Percentiles rank a stretch among this genome's conserved stretches.
Evolutionary conservation across 371 early-diverging fungal species (phyloP).

Genomic region (Smittium culicis): DNA sequence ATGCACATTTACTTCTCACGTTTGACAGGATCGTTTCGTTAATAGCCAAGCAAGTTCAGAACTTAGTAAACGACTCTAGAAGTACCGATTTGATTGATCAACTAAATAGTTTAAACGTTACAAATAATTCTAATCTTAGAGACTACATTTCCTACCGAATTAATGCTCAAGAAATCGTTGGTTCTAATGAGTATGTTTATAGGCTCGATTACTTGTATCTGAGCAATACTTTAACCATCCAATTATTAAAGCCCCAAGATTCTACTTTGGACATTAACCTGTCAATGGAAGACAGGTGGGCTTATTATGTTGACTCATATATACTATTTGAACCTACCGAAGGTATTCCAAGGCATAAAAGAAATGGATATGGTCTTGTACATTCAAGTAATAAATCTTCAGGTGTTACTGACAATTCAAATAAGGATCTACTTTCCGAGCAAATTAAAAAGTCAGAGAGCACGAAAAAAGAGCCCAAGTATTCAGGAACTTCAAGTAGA

Average conservation of each 20-base stretch:
- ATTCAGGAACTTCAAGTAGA: constrained; percentile 9
- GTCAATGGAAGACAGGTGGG: constrained; percentile 79
- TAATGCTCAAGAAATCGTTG: constrained; percentile 60
- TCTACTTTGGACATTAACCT: constrained; percentile 53
- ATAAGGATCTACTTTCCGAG: not conserved
- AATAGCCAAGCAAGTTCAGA: constrained; percentile 65
- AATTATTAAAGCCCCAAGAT: constrained; percentile 74
- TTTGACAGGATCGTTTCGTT: constrained; percentile 71
- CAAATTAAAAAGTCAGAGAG: not conserved
- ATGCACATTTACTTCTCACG: constrained; percentile 73
- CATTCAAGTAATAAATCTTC: not conserved
- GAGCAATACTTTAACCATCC: constrained; percentile 55
- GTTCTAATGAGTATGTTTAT: constrained; percentile 69
- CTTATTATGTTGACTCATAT: constrained; percentile 83
- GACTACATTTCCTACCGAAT: constrained; percentile 68
- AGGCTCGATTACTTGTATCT: constrained; percentile 68
- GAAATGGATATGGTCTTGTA: not conserved
- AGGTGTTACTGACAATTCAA: not conserved
- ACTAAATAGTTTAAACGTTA: constrained; percentile 34
- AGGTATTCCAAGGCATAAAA: constrained; percentile 38
- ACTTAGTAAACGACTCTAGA: constrained; percentile 39
- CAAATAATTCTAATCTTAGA: constrained; percentile 41
- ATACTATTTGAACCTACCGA: constrained; percentile 62
- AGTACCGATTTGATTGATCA: constrained; percentile 43
- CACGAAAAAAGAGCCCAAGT: not conserved